phyloP scores from a whole-genome alignment of 768 basidiomycete species.

The Pholiota molesta region DNA sequence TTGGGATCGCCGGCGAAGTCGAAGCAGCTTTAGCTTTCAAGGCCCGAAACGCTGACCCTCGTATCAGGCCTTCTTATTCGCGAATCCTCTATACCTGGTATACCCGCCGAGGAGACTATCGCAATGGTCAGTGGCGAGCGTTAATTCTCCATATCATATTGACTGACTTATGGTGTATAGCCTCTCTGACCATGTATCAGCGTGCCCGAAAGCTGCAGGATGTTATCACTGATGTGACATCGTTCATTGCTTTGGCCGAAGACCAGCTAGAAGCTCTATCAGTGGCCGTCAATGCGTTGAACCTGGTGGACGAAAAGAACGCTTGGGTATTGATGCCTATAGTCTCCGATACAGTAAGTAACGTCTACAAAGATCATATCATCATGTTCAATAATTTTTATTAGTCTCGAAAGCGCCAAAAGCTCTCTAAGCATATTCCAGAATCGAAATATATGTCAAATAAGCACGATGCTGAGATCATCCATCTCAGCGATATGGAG shows the following conservation, averaged over 20 bases:
- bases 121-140: constrained; percentile 68
- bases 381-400: constrained; percentile 15
- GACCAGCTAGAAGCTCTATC: constrained; percentile 81
- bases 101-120: constrained; percentile 83
- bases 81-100: constrained; percentile 96
- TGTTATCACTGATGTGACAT: constrained; percentile 42
- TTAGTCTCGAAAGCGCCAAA: constrained; percentile 72
- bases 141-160: constrained; percentile 11
- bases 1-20: constrained; percentile 83
- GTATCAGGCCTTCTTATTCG: constrained; percentile 82
- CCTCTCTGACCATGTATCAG: constrained; percentile 92
- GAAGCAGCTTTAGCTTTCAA: constrained; percentile 90
- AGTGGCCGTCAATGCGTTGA: constrained; percentile 87
- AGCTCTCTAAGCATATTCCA: constrained; percentile 76
- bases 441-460: constrained; percentile 67
- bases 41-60: constrained; percentile 90
- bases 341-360: constrained; percentile 53
- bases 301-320: constrained; percentile 76
- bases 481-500: constrained; percentile 79
- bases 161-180: constrained; percentile 42
- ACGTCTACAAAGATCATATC: constrained; percentile 14
- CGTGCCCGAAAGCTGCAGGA: constrained; percentile 80
- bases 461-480: constrained; percentile 73
- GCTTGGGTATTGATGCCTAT: constrained; percentile 82
- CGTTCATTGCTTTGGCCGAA: constrained; percentile 52